Conservation (phyloP, 2,329 filamentous ascomycete species). For the Ophiognomonia clavigignenti-juglandacearum region DNA sequence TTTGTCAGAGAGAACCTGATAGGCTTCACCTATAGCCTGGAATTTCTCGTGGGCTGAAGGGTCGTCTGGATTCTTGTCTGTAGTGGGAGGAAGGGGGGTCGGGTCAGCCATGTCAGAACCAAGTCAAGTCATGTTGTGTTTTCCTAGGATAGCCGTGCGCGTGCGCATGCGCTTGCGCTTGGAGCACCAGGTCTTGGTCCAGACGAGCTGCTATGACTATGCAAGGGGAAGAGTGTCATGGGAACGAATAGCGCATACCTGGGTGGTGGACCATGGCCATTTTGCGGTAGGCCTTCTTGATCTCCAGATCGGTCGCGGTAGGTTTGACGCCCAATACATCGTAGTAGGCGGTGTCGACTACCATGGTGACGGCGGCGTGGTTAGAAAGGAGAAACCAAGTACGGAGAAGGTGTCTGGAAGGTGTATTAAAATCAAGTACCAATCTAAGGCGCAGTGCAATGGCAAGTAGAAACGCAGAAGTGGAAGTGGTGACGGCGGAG, state of each 20-base stretch:
- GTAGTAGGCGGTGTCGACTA: conserved; percentile 84
- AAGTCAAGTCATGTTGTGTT: neutral
- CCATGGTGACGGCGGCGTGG: conserved; percentile 52
- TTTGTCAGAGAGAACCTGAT: conserved; percentile 79
- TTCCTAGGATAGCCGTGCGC: neutral
- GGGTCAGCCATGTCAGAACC: neutral
- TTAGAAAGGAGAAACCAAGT: neutral
- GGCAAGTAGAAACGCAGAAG: too few species aligned
- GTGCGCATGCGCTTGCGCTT: neutral
- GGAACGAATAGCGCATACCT: conserved; percentile 52
- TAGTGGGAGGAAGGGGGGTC: conserved; percentile 11
- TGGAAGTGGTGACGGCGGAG: too few species aligned
- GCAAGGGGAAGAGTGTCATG: too few species aligned
- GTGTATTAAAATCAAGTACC: too few species aligned
- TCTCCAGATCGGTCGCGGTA: conserved; percentile 83
- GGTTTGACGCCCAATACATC: conserved; percentile 80
- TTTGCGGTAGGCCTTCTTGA: conserved; percentile 96
- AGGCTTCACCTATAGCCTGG: conserved; percentile 74
- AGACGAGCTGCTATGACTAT: neutral
- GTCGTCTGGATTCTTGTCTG: conserved; percentile 97
- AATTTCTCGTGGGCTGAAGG: conserved; percentile 92
- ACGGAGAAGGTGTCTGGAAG: neutral
- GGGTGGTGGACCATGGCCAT: conserved; percentile 91
- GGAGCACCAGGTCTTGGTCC: neutral
- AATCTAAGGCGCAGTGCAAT: too few species aligned